phyloP scores from a whole-genome alignment of 305 asterid genomes.

The Rubia occidens region DNA sequence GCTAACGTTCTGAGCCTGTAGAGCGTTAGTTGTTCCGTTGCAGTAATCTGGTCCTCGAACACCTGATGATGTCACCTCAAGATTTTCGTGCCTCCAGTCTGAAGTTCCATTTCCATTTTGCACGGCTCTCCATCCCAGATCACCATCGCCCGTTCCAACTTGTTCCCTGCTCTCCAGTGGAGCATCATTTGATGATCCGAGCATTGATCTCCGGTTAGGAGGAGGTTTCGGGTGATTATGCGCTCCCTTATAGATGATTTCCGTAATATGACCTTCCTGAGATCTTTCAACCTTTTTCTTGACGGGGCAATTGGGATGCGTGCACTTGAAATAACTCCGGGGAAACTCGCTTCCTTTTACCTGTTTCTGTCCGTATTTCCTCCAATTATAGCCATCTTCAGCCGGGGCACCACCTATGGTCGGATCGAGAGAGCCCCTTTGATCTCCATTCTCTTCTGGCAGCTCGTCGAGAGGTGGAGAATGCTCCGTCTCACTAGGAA shows the following conservation, averaged over 20 bases:
- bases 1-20: constrained; percentile 36
- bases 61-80: constrained; percentile 37
- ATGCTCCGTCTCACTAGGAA: constrained; percentile 21
- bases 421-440: constrained; percentile 29
- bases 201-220: constrained; percentile 27
- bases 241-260: constrained; percentile 53
- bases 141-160: constrained; percentile 19
- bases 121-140: constrained; percentile 33
- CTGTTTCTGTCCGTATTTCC: constrained; percentile 44
- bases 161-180: constrained; percentile 24
- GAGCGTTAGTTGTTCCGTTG: constrained; percentile 26
- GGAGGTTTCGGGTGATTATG: constrained; percentile 38
- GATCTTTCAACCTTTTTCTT: constrained; percentile 62
- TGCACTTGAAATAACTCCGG: constrained; percentile 42
- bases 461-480: constrained; percentile 33
- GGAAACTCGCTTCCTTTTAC: constrained; percentile 44
- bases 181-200: constrained; percentile 32
- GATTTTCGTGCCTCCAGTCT: constrained; percentile 45
- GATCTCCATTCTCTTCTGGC: constrained; percentile 32
- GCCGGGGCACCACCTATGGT: constrained; percentile 26
- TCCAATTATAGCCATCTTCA: constrained; percentile 41
- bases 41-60: constrained; percentile 34
- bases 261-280: constrained; percentile 56
- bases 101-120: constrained; percentile 34
- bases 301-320: constrained; percentile 48